Evolutionary conservation across 179 eudicot species (phyloP).

Genomic region (Amaranthus tricolor): DNA sequence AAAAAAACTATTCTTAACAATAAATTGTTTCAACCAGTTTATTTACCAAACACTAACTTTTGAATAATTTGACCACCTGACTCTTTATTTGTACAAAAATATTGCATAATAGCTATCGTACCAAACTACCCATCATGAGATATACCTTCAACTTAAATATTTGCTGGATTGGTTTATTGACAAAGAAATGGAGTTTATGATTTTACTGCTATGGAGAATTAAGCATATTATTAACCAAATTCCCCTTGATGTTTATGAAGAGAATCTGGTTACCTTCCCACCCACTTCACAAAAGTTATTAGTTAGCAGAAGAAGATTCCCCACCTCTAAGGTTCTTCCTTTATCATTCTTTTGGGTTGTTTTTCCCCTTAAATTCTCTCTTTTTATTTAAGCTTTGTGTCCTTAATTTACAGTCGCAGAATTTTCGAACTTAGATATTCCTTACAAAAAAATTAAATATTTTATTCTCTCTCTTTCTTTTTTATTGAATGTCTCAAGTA

Average conservation of each 20-base stretch:
- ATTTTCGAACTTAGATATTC: slow-evolving; percentile 72
- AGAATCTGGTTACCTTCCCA: slow-evolving; percentile 76
- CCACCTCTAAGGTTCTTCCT: slow-evolving; percentile 32
- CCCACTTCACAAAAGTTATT: slow-evolving; percentile 76
- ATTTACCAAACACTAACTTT: too few species aligned
- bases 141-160: too few species aligned
- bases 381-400: slow-evolving; percentile 36
- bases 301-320: slow-evolving; percentile 73
- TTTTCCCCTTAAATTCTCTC: slow-evolving; percentile 19
- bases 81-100: too few species aligned
- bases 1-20: too few species aligned
- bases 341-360: slow-evolving; percentile 48
- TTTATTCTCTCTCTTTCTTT: slow-evolving; percentile 33
- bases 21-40: too few species aligned
- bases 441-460: slow-evolving; percentile 43
- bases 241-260: not conserved
- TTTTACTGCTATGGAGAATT: too few species aligned
- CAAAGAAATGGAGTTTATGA: too few species aligned
- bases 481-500: slow-evolving; percentile 36
- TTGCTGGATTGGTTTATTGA: too few species aligned
- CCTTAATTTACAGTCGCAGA: slow-evolving; percentile 56
- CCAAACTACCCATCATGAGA: too few species aligned
- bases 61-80: too few species aligned
- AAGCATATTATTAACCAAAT: not conserved
- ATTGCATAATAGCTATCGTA: too few species aligned